Percentiles rank a stretch among this genome's conserved stretches.
These are phyloP conservation scores for Clavaria fumosa DNA, from an alignment of 768 basidiomycete genomes.

Conservation along the genomic window DNA sequence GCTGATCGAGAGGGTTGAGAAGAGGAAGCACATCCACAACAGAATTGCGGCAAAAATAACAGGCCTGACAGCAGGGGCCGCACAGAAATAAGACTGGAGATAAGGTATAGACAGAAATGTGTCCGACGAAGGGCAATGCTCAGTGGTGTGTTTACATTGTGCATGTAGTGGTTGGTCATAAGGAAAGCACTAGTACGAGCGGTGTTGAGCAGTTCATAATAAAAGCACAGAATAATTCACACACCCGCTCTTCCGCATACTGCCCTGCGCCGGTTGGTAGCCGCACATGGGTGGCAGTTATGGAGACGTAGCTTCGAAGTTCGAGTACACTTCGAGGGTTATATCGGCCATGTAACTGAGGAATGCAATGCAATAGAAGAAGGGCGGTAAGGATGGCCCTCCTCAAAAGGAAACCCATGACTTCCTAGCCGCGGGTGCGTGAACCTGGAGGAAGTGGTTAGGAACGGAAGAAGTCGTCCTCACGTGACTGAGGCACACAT, in stretches of 20 bases:
- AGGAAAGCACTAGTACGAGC: slow-evolving; percentile 43
- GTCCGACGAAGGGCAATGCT: slow-evolving; percentile 37
- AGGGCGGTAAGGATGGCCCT: too few relatives aligned
- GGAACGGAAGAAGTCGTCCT: too few relatives aligned
- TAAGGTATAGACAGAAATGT: slow-evolving; percentile 64
- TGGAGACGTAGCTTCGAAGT: too few relatives aligned
- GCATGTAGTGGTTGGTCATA: slow-evolving; percentile 31
- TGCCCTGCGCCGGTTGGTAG: slow-evolving; percentile 8
- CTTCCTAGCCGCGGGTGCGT: too few relatives aligned
- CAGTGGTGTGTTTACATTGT: slow-evolving; percentile 52
- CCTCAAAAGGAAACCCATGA: too few relatives aligned
- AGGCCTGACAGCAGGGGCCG: slow-evolving; percentile 37
- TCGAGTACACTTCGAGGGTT: too few relatives aligned
- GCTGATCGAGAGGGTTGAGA: slow-evolving; percentile 88
- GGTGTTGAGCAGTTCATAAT: not conserved
- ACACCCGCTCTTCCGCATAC: slow-evolving; percentile 16
- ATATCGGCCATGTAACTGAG: too few relatives aligned
- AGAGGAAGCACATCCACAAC: slow-evolving; percentile 80
- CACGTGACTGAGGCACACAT: too few relatives aligned
- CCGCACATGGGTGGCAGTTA: too few relatives aligned
- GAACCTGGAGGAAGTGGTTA: too few relatives aligned
- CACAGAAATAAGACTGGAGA: slow-evolving; percentile 56
- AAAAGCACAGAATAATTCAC: not conserved
- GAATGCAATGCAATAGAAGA: too few relatives aligned
- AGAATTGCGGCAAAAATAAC: slow-evolving; percentile 46